Evolutionary conservation across 2,329 filamentous ascomycete species (phyloP).

Genomic region (Juglanconis sp.): DNA sequence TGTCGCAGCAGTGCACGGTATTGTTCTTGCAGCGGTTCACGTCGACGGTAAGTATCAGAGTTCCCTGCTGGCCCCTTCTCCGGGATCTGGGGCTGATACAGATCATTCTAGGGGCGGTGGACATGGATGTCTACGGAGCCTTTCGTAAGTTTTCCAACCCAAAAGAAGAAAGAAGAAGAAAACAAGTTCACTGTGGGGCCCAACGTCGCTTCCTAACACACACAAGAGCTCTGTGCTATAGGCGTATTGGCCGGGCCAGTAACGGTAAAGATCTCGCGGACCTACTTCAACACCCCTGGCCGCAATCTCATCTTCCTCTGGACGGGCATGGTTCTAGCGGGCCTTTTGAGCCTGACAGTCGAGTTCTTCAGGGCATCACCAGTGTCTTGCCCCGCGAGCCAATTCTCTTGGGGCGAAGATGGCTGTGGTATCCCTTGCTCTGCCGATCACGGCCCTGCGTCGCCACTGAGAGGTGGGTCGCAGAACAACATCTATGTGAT

Average conservation of each 20-base stretch:
- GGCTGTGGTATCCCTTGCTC: slow-evolving; percentile 49
- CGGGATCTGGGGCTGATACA: neutral
- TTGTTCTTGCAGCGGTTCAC: slow-evolving; percentile 59
- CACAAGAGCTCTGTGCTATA: slow-evolving; percentile 55
- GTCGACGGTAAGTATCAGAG: slow-evolving; percentile 45
- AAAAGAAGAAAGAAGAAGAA: too few species aligned
- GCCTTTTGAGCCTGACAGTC: slow-evolving; percentile 58
- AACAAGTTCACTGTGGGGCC: neutral
- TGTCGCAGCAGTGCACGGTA: slow-evolving; percentile 60
- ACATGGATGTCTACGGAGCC: slow-evolving; percentile 67
- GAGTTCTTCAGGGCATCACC: slow-evolving; percentile 59
- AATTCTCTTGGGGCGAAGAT: slow-evolving; percentile 43
- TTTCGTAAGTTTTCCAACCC: slow-evolving; percentile 38
- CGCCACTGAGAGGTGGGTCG: slow-evolving; percentile 51
- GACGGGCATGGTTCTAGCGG: slow-evolving; percentile 59
- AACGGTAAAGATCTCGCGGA: slow-evolving; percentile 58
- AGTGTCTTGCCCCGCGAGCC: slow-evolving; percentile 34
- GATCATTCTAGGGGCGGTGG: slow-evolving; percentile 50
- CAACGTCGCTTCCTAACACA: neutral
- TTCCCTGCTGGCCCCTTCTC: neutral
- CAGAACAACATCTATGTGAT: slow-evolving; percentile 62
- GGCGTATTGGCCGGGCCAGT: slow-evolving; percentile 63
- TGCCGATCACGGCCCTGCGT: slow-evolving; percentile 43
- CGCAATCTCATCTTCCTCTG: slow-evolving; percentile 66
- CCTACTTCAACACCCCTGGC: slow-evolving; percentile 62